phyloP scores from a whole-genome alignment of 495 filamentous ascomycete species.

The Schizothecium vesticola region DNA sequence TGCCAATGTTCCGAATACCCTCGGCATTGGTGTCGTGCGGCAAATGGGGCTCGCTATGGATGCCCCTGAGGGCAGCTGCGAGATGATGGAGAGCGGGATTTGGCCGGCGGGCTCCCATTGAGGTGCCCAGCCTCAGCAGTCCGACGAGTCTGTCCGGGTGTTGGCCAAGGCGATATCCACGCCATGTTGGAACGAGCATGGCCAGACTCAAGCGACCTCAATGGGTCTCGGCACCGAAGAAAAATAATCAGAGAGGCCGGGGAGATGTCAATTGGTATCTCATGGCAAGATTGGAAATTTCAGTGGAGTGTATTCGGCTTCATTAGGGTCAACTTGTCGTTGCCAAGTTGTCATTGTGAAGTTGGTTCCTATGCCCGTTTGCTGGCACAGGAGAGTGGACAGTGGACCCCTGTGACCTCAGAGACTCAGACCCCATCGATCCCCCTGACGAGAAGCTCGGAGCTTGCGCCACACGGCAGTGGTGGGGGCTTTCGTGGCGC shows the following conservation, averaged over 20 bases:
- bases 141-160: neutral
- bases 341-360: neutral
- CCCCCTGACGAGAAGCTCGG: neutral
- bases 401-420: neutral
- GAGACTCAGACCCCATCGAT: neutral
- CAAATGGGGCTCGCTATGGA: constrained; percentile 12
- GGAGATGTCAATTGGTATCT: neutral
- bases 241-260: neutral
- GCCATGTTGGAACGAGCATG: neutral
- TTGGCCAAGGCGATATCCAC: neutral
- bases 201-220: neutral
- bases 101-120: neutral
- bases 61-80: neutral
- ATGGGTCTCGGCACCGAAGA: neutral
- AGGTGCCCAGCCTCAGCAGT: neutral
- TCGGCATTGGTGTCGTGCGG: constrained; percentile 35
- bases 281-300: neutral
- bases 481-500: constrained; percentile 1
- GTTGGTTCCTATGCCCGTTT: neutral
- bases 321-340: neutral
- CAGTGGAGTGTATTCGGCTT: neutral
- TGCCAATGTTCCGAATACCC: constrained; percentile 88
- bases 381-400: neutral
- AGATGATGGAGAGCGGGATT: neutral
- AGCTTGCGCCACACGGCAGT: neutral